Percentiles rank a stretch among this genome's conserved stretches.
Conservation (phyloP, 2,329 filamentous ascomycete genomes). For the Cercospora sp. region DNA sequence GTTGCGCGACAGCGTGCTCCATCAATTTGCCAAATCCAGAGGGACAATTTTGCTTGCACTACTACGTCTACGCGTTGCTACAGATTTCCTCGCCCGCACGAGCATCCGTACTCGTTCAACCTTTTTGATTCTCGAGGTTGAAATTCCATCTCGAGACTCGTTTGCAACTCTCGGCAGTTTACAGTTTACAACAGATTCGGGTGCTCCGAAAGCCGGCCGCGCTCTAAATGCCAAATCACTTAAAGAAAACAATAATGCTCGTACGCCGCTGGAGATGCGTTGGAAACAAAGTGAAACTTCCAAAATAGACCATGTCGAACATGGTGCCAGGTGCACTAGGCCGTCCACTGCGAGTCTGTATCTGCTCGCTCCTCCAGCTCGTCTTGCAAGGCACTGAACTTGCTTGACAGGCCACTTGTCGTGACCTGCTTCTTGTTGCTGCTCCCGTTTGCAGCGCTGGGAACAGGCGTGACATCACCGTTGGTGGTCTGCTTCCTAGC, state of each 20-base stretch:
- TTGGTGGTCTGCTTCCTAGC: conserved; percentile 45
- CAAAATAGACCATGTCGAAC: neutral
- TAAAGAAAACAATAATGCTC: neutral
- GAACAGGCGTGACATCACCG: conserved; percentile 22
- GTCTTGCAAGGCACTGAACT: conserved; percentile 2
- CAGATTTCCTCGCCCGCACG: neutral
- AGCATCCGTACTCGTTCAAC: neutral
- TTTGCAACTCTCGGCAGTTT: neutral
- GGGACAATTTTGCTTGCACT: neutral
- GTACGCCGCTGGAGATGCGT: neutral
- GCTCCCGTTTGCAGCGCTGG: conserved; percentile 10
- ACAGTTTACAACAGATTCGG: neutral
- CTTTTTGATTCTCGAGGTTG: neutral
- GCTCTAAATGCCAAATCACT: neutral
- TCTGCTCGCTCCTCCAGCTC: conserved; percentile 3
- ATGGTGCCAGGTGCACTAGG: neutral
- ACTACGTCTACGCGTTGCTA: neutral
- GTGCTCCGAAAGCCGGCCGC: neutral
- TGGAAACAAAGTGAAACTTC: neutral
- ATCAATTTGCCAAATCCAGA: neutral
- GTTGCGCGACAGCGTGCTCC: neutral
- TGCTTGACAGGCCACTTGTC: conserved; percentile 11
- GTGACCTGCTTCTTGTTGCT: conserved; percentile 18
- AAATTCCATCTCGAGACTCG: neutral
- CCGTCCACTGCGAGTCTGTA: neutral